Base-by-base conservation (phyloP, 2,329 filamentous ascomycete genomes). In the Sporothrix sp. region DNA sequence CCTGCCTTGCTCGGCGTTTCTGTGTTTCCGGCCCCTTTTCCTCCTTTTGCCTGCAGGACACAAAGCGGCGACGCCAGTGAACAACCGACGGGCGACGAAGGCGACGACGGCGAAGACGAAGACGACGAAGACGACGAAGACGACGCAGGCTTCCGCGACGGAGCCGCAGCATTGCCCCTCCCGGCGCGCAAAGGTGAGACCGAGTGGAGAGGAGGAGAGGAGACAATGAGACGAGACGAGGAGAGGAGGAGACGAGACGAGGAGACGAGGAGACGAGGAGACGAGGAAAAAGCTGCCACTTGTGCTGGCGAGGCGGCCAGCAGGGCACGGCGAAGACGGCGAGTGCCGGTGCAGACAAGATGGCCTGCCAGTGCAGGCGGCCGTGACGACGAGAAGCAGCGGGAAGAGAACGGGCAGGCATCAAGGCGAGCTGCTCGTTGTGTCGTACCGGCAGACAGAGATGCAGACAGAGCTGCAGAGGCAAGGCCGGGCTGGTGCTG, bases 161-260 rank as follows among this genome's bases (percentile, higher is more conserved):
- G 43, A 45, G n/a, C 28, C 33, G 30, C 28, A 35, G 20, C 30
- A 35, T 11, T 13, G 28, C 7, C 42, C 6, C 43, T 25, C 21
- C 35, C 30, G 43, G 43, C 30, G 4, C 30, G 18, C 43, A 35
- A 45, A 45, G 23, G 43, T 45, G 43, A 45, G 43, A 45, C 35
- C 14, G n/a, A n/a, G n/a, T n/a, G n/a, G n/a, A n/a, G n/a, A n/a
- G n/a, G n/a, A n/a, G 5, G 5, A 28, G 25, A 28, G 25, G 25
- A 10, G 25, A 28, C 25, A 10, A 28, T 5, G 10, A 28, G 25
- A 28, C 25, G 25, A 28, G 25, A n/a, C n/a, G 25, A 28, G 6
- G 25, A 28, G 25, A 28, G 25, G 25, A 28, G 25, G 25, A 28
- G 25, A 10, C 5, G 25, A 28, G 25, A 28, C 6, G 25, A 28